Percentiles rank a stretch among this genome's conserved stretches.
phyloP scores from a whole-genome alignment of 2,329 filamentous ascomycete species.

The Exophiala sideris region DNA sequence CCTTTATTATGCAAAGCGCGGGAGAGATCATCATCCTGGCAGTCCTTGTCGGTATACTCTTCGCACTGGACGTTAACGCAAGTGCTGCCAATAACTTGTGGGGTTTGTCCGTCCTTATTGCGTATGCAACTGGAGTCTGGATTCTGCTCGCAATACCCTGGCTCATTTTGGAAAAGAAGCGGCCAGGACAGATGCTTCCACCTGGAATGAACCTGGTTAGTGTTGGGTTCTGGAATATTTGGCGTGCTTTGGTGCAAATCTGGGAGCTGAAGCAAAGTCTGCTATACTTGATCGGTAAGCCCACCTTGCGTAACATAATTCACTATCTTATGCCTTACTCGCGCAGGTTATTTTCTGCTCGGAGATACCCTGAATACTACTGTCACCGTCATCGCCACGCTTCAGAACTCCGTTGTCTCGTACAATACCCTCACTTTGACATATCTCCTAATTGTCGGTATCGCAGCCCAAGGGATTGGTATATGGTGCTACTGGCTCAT shows the following conservation, averaged over 20 bases:
- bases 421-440: slow-evolving; percentile 65
- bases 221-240: slow-evolving; percentile 61
- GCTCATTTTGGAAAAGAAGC: slow-evolving; percentile 63
- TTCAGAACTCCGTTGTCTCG: slow-evolving; percentile 63
- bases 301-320: background rate
- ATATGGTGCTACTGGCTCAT: slow-evolving; percentile 62
- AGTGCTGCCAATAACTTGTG: slow-evolving; percentile 62
- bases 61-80: slow-evolving; percentile 58
- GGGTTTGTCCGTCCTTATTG: slow-evolving; percentile 63
- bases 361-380: slow-evolving; percentile 70
- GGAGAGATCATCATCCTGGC: slow-evolving; percentile 62
- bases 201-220: slow-evolving; percentile 49
- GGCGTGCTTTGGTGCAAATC: slow-evolving; percentile 56
- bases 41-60: slow-evolving; percentile 63
- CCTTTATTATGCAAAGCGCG: slow-evolving; percentile 62
- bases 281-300: slow-evolving; percentile 59
- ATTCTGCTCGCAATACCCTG: slow-evolving; percentile 62
- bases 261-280: slow-evolving; percentile 64
- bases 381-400: slow-evolving; percentile 63
- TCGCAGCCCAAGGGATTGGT: slow-evolving; percentile 60
- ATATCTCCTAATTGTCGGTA: slow-evolving; percentile 65
- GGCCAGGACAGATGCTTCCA: slow-evolving; percentile 55
- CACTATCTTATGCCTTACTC: background rate
- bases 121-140: slow-evolving; percentile 64
- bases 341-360: slow-evolving; percentile 59